These are phyloP conservation scores for Aspergillus aculeatus DNA, from an alignment of 2,329 filamentous ascomycete species.

Conservation along the genomic window DNA sequence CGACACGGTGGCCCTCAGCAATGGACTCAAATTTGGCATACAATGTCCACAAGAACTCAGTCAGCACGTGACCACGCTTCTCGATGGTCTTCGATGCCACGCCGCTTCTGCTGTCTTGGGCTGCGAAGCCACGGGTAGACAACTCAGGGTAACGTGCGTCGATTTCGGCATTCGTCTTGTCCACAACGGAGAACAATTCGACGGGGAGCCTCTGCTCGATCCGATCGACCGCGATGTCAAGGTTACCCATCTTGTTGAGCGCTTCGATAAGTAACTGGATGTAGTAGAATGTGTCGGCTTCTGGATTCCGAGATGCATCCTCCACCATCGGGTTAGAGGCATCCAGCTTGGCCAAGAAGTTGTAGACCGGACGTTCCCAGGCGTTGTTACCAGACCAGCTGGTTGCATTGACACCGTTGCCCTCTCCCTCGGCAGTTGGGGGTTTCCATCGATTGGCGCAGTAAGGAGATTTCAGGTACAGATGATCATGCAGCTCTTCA, in stretches of 20 bases:
- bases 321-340: slow-evolving; percentile 64
- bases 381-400: slow-evolving; percentile 35
- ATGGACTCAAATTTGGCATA: slow-evolving; percentile 98
- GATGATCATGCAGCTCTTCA: slow-evolving; percentile 95
- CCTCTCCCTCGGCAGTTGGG: slow-evolving; percentile 49
- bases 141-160: slow-evolving; percentile 89
- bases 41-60: slow-evolving; percentile 85
- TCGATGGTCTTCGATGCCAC: slow-evolving; percentile 70
- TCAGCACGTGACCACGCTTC: slow-evolving; percentile 78
- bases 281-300: slow-evolving; percentile 93
- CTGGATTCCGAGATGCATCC: slow-evolving; percentile 88
- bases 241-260: slow-evolving; percentile 79
- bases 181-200: slow-evolving; percentile 89
- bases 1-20: slow-evolving; percentile 87
- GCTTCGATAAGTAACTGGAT: slow-evolving; percentile 84
- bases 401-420: slow-evolving; percentile 21
- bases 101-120: slow-evolving; percentile 50
- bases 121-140: slow-evolving; percentile 50
- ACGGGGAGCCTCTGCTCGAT: slow-evolving; percentile 92
- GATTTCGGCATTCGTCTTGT: slow-evolving; percentile 91
- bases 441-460: slow-evolving; percentile 94
- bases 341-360: slow-evolving; percentile 59
- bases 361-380: slow-evolving; percentile 56
- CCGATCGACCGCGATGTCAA: slow-evolving; percentile 82
- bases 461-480: slow-evolving; percentile 97